Evolutionary conservation across 352 stramenopile genomes (phyloP).

Genomic region (Pythium grandisporangium): DNA sequence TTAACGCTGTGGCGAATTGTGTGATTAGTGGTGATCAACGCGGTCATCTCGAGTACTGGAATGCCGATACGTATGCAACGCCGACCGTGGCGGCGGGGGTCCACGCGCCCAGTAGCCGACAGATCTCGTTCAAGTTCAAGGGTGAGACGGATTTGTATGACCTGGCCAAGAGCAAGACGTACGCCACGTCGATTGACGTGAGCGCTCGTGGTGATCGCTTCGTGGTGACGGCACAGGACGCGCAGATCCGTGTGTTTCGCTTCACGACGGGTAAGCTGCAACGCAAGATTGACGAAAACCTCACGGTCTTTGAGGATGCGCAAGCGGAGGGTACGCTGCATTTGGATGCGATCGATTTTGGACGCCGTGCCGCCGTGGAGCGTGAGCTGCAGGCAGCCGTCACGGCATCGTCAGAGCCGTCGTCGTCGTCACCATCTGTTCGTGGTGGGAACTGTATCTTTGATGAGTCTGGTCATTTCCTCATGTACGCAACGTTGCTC

Average conservation of each 20-base stretch:
- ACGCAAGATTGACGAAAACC: conserved; percentile 85
- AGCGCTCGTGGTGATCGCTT: conserved; percentile 63
- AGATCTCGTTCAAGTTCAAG: conserved; percentile 90
- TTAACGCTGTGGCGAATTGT: conserved; percentile 76
- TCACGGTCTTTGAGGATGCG: conserved; percentile 85
- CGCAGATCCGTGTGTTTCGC: conserved; percentile 86
- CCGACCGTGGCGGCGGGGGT: conserved; percentile 13
- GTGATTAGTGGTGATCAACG: conserved; percentile 89
- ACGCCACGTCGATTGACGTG: conserved; percentile 71
- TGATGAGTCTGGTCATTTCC: conserved; percentile 93
- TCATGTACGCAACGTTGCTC: conserved; percentile 93
- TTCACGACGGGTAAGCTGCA: conserved; percentile 84
- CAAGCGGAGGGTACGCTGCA: conserved; percentile 61
- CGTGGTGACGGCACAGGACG: conserved; percentile 82
- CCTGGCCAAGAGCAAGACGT: conserved; percentile 90
- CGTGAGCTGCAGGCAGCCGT: conserved; percentile 57
- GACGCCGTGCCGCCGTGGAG: conserved; percentile 78
- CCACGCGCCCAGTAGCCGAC: no score
- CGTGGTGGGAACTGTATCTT: conserved; percentile 94
- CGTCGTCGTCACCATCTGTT: no score
- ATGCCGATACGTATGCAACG: conserved; percentile 52
- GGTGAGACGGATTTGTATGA: conserved; percentile 96
- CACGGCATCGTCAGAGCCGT: conserved; percentile 17
- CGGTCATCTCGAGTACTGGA: conserved; percentile 95
- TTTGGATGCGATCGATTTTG: conserved; percentile 86